A percentile compares a stretch with the other conserved stretches of the same genome.
Conservation (phyloP, 352 stramenopile genomes). For the Pythium aphanidermatum region DNA sequence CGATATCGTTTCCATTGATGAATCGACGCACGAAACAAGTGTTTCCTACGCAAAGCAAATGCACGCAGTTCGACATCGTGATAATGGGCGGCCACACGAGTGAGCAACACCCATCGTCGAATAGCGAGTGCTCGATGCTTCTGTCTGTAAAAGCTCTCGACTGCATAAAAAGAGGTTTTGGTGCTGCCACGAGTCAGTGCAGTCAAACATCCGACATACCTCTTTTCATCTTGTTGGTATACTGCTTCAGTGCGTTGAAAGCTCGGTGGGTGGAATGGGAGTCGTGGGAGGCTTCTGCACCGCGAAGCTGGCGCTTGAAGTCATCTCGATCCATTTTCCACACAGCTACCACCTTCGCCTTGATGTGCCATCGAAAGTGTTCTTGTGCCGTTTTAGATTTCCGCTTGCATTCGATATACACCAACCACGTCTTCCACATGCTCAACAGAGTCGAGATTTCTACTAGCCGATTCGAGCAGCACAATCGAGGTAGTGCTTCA, state of each 20-base stretch:
- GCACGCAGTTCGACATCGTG: not conserved
- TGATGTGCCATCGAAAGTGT: not conserved
- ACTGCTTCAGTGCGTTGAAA: conserved; percentile 3
- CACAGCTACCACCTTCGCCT: not conserved
- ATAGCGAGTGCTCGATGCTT: too few species aligned
- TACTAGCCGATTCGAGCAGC: conserved; percentile 4
- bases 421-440: conserved; percentile 11
- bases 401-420: not conserved
- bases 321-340: conserved; percentile 11
- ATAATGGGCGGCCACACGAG: not conserved
- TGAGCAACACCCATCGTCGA: too few species aligned
- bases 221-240: conserved; percentile 17
- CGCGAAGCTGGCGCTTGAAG: not conserved
- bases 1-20: conserved; percentile 17
- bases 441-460: conserved; percentile 5
- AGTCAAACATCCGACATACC: too few species aligned
- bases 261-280: not conserved
- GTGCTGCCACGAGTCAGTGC: too few species aligned
- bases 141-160: not conserved
- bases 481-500: conserved; percentile 1
- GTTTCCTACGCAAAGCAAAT: not conserved
- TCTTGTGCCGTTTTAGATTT: not conserved
- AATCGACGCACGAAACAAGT: conserved; percentile 1
- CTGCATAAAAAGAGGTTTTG: too few species aligned
- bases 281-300: not conserved